phyloP scores from a whole-genome alignment of 164 flowering plant species.

The Hamamelis virginiana region DNA sequence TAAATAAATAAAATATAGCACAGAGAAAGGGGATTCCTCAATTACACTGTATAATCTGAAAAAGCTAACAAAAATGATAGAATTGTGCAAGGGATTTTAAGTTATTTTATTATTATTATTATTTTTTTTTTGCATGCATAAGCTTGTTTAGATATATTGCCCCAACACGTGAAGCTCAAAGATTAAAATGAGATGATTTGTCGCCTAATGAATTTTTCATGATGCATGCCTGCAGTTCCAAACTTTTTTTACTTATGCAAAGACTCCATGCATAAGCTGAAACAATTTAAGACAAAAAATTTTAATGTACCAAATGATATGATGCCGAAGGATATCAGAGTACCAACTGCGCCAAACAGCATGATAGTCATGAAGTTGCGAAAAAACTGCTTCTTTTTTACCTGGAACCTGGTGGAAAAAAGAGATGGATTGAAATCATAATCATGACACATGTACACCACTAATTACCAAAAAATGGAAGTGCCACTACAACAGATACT shows the following conservation, averaged over 20 bases:
- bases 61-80: too few relatives aligned
- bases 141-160: too few relatives aligned
- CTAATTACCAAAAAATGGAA: background rate
- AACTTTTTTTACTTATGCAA: background rate
- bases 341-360: constrained; percentile 75
- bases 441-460: background rate
- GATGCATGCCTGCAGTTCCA: background rate
- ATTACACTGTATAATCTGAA: too few relatives aligned
- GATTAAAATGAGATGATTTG: background rate
- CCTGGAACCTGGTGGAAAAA: constrained; percentile 52
- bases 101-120: too few relatives aligned
- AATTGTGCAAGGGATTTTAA: too few relatives aligned
- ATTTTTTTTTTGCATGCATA: too few relatives aligned
- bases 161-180: too few relatives aligned
- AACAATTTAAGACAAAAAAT: background rate
- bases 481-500: background rate
- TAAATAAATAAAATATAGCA: too few relatives aligned
- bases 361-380: constrained; percentile 73
- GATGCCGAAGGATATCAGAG: constrained; percentile 64
- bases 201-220: background rate
- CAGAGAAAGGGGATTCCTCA: too few relatives aligned
- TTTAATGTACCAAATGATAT: constrained; percentile 50
- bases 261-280: background rate
- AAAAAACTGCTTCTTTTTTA: constrained; percentile 77
- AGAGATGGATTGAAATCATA: background rate